Base-by-base conservation (phyloP, 371 early-diverging fungal species). In the Chytridiales sp. region DNA sequence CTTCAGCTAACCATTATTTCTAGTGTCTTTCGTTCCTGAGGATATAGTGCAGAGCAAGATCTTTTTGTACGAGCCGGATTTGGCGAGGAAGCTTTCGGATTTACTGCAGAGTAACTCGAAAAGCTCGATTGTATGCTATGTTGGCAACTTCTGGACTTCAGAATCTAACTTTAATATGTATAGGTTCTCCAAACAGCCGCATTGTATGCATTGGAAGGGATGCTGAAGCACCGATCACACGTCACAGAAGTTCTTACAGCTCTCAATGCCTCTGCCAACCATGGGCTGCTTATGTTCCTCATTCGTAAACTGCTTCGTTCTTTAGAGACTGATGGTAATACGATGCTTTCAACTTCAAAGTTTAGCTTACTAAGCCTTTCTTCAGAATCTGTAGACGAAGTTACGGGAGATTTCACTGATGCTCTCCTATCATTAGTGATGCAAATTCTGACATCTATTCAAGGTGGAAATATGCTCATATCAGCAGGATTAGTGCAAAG, bases 261-360 rank as follows among this genome's bases (percentile, higher is more conserved):
- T 0, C 71, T 95, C 49, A 94, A 94, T 62, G 93, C 93, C 0
- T 89, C 92, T 1, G 93, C 93, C 1, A 95, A 93, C 64, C 95
- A 97, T 66, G 98, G 98, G 13, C 77, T 87, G 9, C 73, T 97
- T 21, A 82, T 97, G 76, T 87, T 34, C 31, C 13, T 57, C 3
- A 30, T 75, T 24, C 36, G 62, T 3, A 87, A 82, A 66, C 77
- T 86, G 31, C 78, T 86, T 21, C 58, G 79, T 1, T 65, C 78
- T 38, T 56, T 76, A 32, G 77, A 83, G 32, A 60, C 67, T 31
- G 72, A 80, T 34, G 56, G 64, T 66, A 49, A 38, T 3, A 29
- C 22, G 15, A 9, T 11, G 4, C 26, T 26, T 19, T 6, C 31
- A 48, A 48, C 11, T 21, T 51, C 38, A n/a, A n/a, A n/a, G n/a